Evolutionary conservation across 2,329 filamentous ascomycete genomes (phyloP).

Genomic region (Drechslerella coelobrocha): DNA sequence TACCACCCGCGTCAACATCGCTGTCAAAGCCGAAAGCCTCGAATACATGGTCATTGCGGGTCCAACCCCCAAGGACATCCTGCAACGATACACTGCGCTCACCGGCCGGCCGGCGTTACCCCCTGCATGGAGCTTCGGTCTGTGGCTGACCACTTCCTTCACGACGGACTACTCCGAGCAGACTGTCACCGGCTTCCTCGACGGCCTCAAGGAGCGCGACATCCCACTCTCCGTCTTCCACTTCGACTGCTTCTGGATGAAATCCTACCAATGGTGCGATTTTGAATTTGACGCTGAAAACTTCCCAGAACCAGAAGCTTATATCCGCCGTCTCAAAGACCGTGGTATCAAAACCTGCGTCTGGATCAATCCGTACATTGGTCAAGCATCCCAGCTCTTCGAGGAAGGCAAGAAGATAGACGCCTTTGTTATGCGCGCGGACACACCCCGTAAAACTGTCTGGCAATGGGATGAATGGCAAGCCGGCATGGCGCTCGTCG

Average conservation of each 20-base stretch:
- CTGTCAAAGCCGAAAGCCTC: conserved; percentile 71
- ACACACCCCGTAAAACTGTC: conserved; percentile 65
- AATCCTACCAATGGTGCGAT: conserved; percentile 76
- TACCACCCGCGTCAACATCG: conserved; percentile 73
- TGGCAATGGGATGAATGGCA: conserved; percentile 83
- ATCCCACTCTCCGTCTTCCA: conserved; percentile 76
- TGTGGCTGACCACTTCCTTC: conserved; percentile 79
- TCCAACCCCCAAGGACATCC: conserved; percentile 73
- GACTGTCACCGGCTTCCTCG: conserved; percentile 72
- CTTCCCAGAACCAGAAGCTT: conserved; percentile 72
- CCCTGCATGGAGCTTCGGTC: conserved; percentile 76
- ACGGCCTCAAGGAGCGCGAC: conserved; percentile 71
- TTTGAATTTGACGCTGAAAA: conserved; percentile 73
- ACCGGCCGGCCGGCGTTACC: conserved; percentile 71
- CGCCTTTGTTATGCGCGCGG: conserved; percentile 72
- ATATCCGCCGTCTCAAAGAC: conserved; percentile 70
- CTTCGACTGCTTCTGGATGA: conserved; percentile 81
- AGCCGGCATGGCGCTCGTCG: conserved; percentile 75
- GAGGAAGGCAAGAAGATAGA: conserved; percentile 69
- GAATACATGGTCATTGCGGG: conserved; percentile 79
- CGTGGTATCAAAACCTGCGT: conserved; percentile 72
- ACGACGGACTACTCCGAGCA: conserved; percentile 75
- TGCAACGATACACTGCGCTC: conserved; percentile 71
- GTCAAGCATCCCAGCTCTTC: conserved; percentile 72
- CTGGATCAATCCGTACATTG: conserved; percentile 79